These are phyloP conservation scores for Apiotrichum akiyoshidainum DNA, from an alignment of 1,284 basidiomycete species.

Conservation along the genomic window DNA sequence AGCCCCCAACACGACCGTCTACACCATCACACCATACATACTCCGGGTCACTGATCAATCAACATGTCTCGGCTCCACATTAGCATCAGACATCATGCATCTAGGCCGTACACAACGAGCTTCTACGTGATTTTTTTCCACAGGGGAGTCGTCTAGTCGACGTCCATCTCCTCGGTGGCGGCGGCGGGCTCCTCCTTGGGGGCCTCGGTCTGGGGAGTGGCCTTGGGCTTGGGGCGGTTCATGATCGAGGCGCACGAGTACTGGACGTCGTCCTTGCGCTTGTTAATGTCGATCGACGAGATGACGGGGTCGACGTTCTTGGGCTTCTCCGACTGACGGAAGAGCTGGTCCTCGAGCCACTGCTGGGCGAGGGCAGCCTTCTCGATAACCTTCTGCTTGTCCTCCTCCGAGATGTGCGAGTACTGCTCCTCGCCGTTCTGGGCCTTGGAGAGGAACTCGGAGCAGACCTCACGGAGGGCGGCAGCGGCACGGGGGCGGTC, in stretches of 20 bases:
- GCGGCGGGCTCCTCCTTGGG: constrained; percentile 44
- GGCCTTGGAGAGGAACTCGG: constrained; percentile 75
- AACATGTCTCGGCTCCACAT: neutral
- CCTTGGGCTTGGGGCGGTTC: constrained; percentile 82
- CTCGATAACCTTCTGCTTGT: constrained; percentile 69
- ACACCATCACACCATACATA: too few species aligned
- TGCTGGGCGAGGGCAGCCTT: constrained; percentile 70
- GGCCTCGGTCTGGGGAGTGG: constrained; percentile 57
- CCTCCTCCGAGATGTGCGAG: constrained; percentile 80
- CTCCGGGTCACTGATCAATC: too few species aligned
- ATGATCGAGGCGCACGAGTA: constrained; percentile 80
- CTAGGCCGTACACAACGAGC: constrained; percentile 6
- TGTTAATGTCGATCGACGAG: constrained; percentile 72
- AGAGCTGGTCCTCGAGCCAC: constrained; percentile 88
- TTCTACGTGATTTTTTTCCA: neutral
- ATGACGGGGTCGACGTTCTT: constrained; percentile 83
- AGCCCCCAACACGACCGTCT: too few species aligned
- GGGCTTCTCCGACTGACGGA: constrained; percentile 74
- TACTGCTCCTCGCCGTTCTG: constrained; percentile 77
- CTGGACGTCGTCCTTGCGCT: constrained; percentile 83
- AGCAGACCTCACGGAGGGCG: constrained; percentile 76
- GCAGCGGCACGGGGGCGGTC: constrained; percentile 69
- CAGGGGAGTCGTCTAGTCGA: constrained; percentile 32
- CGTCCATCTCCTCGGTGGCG: constrained; percentile 42
- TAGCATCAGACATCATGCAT: constrained; percentile 4